phyloP scores from a whole-genome alignment of 768 basidiomycete genomes.

The Phaffia australis region DNA sequence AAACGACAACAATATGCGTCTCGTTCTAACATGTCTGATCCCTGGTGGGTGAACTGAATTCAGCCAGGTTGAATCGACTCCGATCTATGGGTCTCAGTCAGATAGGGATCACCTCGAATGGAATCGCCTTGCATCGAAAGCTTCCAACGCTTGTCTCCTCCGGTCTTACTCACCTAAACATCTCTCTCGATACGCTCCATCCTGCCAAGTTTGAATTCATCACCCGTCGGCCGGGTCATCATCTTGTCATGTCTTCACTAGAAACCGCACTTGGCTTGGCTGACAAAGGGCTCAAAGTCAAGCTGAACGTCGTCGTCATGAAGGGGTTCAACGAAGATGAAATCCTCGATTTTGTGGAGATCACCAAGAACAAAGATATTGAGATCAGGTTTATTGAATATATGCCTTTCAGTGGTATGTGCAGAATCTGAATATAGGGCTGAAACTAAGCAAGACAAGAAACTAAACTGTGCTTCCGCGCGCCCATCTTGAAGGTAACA shows the following conservation, averaged over 20 bases:
- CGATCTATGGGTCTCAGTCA: constrained; percentile 53
- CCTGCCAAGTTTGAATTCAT: constrained; percentile 80
- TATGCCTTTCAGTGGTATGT: constrained; percentile 79
- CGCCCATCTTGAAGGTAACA: constrained; percentile 50
- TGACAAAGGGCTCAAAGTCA: constrained; percentile 40
- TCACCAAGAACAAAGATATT: constrained; percentile 54
- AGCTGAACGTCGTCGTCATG: constrained; percentile 75
- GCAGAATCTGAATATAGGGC: neutral
- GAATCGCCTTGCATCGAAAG: constrained; percentile 58
- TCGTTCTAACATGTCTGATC: neutral
- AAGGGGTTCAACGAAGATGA: constrained; percentile 73
- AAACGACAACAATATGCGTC: neutral
- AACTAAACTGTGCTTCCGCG: neutral
- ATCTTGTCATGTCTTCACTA: constrained; percentile 59
- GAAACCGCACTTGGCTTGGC: constrained; percentile 48
- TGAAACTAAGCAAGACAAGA: neutral
- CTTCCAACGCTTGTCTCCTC: constrained; percentile 56
- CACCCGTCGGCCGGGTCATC: constrained; percentile 63
- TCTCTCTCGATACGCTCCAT: constrained; percentile 64
- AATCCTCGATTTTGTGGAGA: constrained; percentile 62
- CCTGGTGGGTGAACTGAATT: neutral
- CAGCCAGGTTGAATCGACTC: constrained; percentile 56
- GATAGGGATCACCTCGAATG: constrained; percentile 80
- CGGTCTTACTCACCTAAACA: constrained; percentile 64
- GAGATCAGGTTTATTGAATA: constrained; percentile 79